These are phyloP conservation scores for Tritrichomonas musculus DNA, from an alignment of 208 protist genomes.

Conservation along the genomic window DNA sequence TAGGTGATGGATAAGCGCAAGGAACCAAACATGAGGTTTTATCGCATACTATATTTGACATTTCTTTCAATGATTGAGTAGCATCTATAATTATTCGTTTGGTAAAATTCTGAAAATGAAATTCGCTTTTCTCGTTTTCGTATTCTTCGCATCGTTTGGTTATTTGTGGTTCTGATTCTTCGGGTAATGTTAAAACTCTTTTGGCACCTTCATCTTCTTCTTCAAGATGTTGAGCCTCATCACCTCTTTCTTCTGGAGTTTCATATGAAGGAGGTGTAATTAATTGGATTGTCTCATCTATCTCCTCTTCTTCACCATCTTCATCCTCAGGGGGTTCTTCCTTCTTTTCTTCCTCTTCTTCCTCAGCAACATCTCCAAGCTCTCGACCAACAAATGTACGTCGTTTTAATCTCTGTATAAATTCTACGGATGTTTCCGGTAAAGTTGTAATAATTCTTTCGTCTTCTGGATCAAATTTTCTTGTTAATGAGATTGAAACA, in stretches of 20 bases:
- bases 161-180: constrained; percentile 13
- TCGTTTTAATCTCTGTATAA: neutral
- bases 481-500: neutral
- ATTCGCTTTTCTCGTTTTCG: neutral
- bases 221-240: neutral
- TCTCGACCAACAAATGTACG: neutral
- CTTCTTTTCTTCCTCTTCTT: neutral
- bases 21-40: neutral
- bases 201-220: neutral
- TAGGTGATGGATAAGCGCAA: neutral
- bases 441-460: neutral
- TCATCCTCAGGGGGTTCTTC: neutral
- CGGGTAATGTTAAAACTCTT: neutral
- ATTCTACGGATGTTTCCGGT: neutral
- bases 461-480: constrained; percentile 21
- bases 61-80: constrained; percentile 3
- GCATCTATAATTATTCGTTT: neutral
- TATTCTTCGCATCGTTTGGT: neutral
- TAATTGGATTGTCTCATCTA: neutral
- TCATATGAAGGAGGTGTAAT: neutral
- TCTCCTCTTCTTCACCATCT: neutral
- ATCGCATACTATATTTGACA: constrained; percentile 8
- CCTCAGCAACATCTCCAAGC: neutral
- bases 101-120: neutral
- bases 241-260: neutral